A percentile compares a stretch with the other conserved stretches of the same genome.
phyloP scores from a whole-genome alignment of 139 green algal genomes.

The Micractinium conductrix region DNA sequence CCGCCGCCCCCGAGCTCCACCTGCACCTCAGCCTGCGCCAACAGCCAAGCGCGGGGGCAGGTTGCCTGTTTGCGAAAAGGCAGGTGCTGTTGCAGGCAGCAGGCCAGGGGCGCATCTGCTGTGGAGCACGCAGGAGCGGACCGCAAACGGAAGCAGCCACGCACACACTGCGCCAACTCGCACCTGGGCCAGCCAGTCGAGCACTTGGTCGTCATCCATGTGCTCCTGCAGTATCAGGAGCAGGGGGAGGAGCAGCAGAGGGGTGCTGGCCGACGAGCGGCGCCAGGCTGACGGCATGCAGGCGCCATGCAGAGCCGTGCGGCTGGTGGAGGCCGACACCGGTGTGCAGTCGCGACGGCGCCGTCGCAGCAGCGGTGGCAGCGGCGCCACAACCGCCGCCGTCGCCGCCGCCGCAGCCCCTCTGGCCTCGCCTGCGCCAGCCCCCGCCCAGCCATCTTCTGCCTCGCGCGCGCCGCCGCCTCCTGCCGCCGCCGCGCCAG shows the following conservation, averaged over 20 bases:
- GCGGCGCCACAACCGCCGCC: not conserved
- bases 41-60: too few relatives aligned
- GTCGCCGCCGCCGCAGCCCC: not conserved
- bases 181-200: constrained; percentile 46
- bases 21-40: constrained; percentile 44
- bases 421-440: not conserved
- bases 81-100: too few relatives aligned
- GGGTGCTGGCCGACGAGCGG: too few relatives aligned
- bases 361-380: not conserved
- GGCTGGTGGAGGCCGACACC: not conserved
- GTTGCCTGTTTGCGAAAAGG: too few relatives aligned
- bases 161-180: too few relatives aligned
- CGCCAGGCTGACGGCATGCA: too few relatives aligned
- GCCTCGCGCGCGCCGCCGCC: constrained; percentile 24
- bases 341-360: not conserved
- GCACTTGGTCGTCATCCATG: constrained; percentile 40
- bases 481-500: constrained; percentile 19
- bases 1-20: constrained; percentile 6
- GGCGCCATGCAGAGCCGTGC: not conserved
- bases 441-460: constrained; percentile 26
- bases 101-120: too few relatives aligned
- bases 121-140: too few relatives aligned
- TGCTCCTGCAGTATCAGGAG: constrained; percentile 17
- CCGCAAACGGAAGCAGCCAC: too few relatives aligned
- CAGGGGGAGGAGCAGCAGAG: not conserved